Percentiles rank a stretch among this genome's conserved stretches.
phyloP scores from a whole-genome alignment of 345 rosid species.

The Eutrema japonicum region DNA sequence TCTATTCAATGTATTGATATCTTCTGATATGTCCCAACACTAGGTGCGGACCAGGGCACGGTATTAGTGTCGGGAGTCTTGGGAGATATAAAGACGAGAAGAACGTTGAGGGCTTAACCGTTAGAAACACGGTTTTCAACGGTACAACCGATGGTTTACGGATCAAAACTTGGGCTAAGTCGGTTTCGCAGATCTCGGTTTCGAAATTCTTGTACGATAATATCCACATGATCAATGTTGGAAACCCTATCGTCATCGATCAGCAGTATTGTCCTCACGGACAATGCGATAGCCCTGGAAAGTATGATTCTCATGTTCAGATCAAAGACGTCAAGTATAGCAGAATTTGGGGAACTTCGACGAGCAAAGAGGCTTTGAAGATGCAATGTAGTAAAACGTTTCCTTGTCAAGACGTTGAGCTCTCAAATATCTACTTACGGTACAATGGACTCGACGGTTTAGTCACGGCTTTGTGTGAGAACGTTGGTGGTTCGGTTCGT shows the following conservation, averaged over 20 bases:
- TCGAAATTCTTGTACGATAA: slow-evolving; percentile 40
- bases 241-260: slow-evolving; percentile 42
- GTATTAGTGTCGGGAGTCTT: slow-evolving; percentile 44
- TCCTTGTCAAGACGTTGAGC: slow-evolving; percentile 43
- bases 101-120: slow-evolving; percentile 28
- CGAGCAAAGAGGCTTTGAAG: slow-evolving; percentile 39
- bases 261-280: slow-evolving; percentile 44
- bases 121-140: slow-evolving; percentile 34
- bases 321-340: slow-evolving; percentile 38
- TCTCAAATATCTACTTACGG: slow-evolving; percentile 40
- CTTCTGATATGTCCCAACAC: neutral
- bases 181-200: slow-evolving; percentile 22
- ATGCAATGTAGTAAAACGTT: slow-evolving; percentile 42
- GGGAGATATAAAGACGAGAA: slow-evolving; percentile 30
- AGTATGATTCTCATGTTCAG: slow-evolving; percentile 47
- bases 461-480: slow-evolving; percentile 41
- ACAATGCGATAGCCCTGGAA: slow-evolving; percentile 29
- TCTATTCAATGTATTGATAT: neutral
- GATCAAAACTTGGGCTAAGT: slow-evolving; percentile 44
- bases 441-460: slow-evolving; percentile 23
- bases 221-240: slow-evolving; percentile 40
- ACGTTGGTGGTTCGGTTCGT: slow-evolving; percentile 37
- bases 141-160: slow-evolving; percentile 42
- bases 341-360: slow-evolving; percentile 50
- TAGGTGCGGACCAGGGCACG: slow-evolving; percentile 51